Conservation (phyloP, 2,329 filamentous ascomycete species). For the Ascosphaera acerosa region DNA sequence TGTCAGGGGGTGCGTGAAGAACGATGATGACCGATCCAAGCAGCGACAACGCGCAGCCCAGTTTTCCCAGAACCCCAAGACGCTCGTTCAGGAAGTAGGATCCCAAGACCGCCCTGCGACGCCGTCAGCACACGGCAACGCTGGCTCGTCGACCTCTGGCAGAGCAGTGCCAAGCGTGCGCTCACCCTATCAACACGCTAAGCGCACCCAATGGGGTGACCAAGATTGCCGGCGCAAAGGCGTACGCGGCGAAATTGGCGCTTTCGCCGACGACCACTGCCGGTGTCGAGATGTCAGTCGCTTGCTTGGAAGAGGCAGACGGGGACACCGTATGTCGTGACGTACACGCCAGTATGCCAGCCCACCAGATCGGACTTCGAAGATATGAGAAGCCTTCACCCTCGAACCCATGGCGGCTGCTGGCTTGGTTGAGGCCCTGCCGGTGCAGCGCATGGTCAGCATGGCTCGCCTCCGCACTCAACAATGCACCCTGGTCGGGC, state of each 20-base stretch:
- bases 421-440: slow-evolving; percentile 71
- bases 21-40: slow-evolving; percentile 95
- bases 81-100: slow-evolving; percentile 86
- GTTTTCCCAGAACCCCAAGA: slow-evolving; percentile 69
- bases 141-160: background rate
- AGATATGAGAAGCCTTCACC: slow-evolving; percentile 90
- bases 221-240: slow-evolving; percentile 93
- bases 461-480: slow-evolving; percentile 2
- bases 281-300: slow-evolving; percentile 3
- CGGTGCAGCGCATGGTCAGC: slow-evolving; percentile 7
- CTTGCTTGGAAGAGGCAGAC: background rate
- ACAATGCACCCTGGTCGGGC: too few species aligned
- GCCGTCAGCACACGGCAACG: background rate
- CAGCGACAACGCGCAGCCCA: slow-evolving; percentile 87
- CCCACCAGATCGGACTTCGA: slow-evolving; percentile 93
- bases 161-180: slow-evolving; percentile 2
- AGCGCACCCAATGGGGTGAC: slow-evolving; percentile 87
- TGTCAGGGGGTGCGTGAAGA: slow-evolving; percentile 81
- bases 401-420: slow-evolving; percentile 80
- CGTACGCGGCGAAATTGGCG: slow-evolving; percentile 94
- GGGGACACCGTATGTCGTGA: slow-evolving; percentile 3
- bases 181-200: slow-evolving; percentile 65
- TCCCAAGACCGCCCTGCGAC: slow-evolving; percentile 51
- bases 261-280: slow-evolving; percentile 77
- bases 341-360: slow-evolving; percentile 68